A percentile compares a stretch with the other conserved stretches of the same genome.
Conservation (phyloP, 1,284 basidiomycete species). For the Malassezia psittaci region DNA sequence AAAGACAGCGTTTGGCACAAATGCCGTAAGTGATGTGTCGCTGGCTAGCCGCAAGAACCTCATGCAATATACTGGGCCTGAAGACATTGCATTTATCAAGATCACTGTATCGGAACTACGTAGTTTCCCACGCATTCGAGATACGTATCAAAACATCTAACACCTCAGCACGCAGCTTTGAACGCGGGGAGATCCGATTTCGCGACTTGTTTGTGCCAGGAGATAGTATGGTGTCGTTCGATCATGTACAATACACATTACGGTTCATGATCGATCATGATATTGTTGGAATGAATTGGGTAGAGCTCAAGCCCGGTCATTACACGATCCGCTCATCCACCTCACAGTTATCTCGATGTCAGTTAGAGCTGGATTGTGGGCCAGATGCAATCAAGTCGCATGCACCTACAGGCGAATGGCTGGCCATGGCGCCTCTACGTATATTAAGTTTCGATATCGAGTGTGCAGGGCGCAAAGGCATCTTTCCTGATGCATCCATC, state of each 20-base stretch:
- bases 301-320: slow-evolving; percentile 30
- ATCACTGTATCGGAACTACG: slow-evolving; percentile 37
- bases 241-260: slow-evolving; percentile 44
- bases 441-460: slow-evolving; percentile 48
- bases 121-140: slow-evolving; percentile 33
- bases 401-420: slow-evolving; percentile 43
- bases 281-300: slow-evolving; percentile 48
- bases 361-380: slow-evolving; percentile 44
- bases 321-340: slow-evolving; percentile 34
- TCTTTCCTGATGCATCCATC: slow-evolving; percentile 40
- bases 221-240: slow-evolving; percentile 37
- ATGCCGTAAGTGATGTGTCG: slow-evolving; percentile 26
- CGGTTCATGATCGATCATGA: slow-evolving; percentile 46
- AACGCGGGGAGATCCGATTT: slow-evolving; percentile 43
- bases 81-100: slow-evolving; percentile 43
- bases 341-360: slow-evolving; percentile 33
- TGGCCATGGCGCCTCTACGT: slow-evolving; percentile 42
- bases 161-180: slow-evolving; percentile 25
- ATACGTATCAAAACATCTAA: slow-evolving; percentile 11
- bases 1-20: slow-evolving; percentile 23
- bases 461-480: slow-evolving; percentile 46
- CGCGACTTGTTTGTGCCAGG: slow-evolving; percentile 40
- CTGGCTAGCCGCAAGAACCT: slow-evolving; percentile 39
- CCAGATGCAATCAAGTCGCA: slow-evolving; percentile 34
- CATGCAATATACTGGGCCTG: slow-evolving; percentile 40